Evolutionary conservation across 2,329 filamentous ascomycete species (phyloP), one percentile per base, ranked within the genome.

Genomic region (Dactylellina haptotyla): DNA sequence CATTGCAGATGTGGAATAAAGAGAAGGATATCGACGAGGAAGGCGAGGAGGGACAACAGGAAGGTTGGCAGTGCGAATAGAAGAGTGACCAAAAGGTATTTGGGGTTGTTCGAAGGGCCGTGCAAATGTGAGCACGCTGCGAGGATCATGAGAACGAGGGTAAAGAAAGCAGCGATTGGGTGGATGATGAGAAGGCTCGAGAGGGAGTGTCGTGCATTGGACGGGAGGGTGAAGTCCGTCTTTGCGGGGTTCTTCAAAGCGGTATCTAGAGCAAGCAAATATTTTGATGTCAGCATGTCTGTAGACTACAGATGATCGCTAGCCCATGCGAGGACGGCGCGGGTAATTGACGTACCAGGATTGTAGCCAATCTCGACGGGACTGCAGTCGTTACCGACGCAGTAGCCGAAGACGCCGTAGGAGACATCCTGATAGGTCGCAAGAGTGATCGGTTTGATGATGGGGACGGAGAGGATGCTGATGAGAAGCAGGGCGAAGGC

Each of bases 321-420:
- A 53, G 41, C 12, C 37, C 32, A 1, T 2, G 12, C 23, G 28
- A 41, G 23, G 14, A 10, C 18, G 37, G 69, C 74, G 69, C 12
- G 41, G 18, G 37, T 26, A 14, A 20, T 30, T 32, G 39, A 59
- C 89, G 78, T 84, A 97, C 93, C 86, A 76, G 89, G 89, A 79
- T 90, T 88, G 82, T 98, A 99, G 80, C 94, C 95, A 78, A 99
- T 87, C 79, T 89, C 87, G 76, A 94, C 87, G 41, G 84, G 83
- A 78, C 87, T 91, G 81, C 95, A 98, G 8, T 82, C 79, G 75
- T 80, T 81, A 39, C 82, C 83, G 76, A 87, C 85, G 82, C 95
- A 99, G 79, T 88, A 96, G 25, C 95, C 95, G 83, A 98, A 94
- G 53, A 98, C 93, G 53, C 95, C 95, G 84, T 96, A 97, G 77